Evolutionary conservation across 345 rosid species (phyloP), one percentile per base, ranked within the genome.

Genomic region (Trapa incisa): DNA sequence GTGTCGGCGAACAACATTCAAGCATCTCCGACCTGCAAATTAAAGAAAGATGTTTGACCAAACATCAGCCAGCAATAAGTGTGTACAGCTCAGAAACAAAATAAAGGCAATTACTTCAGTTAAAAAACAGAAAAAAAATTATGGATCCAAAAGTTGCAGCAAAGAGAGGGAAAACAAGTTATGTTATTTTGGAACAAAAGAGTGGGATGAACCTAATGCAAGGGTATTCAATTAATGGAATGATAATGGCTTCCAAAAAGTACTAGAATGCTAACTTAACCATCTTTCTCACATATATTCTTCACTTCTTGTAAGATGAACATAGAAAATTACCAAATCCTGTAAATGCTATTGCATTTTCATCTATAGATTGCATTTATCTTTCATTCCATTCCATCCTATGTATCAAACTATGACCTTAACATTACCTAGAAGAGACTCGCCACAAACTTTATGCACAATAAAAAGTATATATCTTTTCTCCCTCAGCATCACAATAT

Each of bases 11-110:
- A 89, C 87, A 68, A 84, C 82, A 65, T 69, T 80, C 78, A 85
- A 67, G 58, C 85, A 82, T 60, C 79, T 85, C 58, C 80, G 82
- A 73, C 93, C 97, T 94, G 78, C 67, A 81, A 73, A 75, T 75
- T 70, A 79, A 72, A 53, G 38, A 74, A 69, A 43, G 38, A 50
- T 80, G 50, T 42, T 32, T 17, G 13, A 33, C 62, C 32, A 38
- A 33, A 39, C 12, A 64, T 64, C 66, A 64, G 47, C 32, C 38
- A 1, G 16, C 65, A 38, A 54, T 22, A 10, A 2, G 60, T 35
- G 6, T 3, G 11, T 54, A 12, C n/a, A 22, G 33, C 60, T 54
- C 9, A n/a, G 60, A 2, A 5, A 0, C n/a, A 35, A 54, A n/a
- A 54, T 54, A 54, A 17, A 54, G 10, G 32, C 60, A 54, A 54